Percentiles rank a stretch among this genome's conserved stretches.
Evolutionary conservation across 139 green algal species (phyloP).

Genomic region (Desmodesmus armatus): DNA sequence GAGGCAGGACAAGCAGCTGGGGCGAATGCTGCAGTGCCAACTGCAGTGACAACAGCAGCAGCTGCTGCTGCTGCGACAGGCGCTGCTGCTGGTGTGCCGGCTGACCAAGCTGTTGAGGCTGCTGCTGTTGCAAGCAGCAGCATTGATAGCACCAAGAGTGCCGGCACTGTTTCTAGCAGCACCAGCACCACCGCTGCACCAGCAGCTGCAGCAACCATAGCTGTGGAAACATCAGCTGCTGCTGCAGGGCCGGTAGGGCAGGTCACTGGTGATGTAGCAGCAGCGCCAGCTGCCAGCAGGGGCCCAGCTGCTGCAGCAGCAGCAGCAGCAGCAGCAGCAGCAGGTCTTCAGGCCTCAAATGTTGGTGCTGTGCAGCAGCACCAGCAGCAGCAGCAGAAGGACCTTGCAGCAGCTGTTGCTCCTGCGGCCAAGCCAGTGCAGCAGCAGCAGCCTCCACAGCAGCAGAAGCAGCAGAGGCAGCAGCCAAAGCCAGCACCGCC

Average conservation of each 20-base stretch:
- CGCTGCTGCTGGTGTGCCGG: too few species aligned
- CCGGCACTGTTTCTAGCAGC: not conserved
- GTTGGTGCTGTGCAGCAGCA: not conserved
- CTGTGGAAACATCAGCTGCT: not conserved
- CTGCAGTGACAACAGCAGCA: too few species aligned
- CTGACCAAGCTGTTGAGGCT: too few species aligned
- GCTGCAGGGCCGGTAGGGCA: not conserved
- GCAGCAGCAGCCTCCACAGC: too few species aligned
- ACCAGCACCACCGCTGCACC: not conserved
- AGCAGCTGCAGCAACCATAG: too few species aligned
- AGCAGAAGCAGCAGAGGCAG: too few species aligned
- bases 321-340: not conserved
- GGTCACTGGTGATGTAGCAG: not conserved
- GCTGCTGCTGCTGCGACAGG: too few species aligned
- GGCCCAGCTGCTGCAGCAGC: not conserved
- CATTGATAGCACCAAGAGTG: not conserved
- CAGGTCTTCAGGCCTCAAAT: not conserved
- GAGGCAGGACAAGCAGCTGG: too few species aligned
- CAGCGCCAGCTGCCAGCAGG: too few species aligned
- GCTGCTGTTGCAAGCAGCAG: too few species aligned
- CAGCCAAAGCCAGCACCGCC: too few species aligned
- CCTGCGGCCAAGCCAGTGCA: not conserved
- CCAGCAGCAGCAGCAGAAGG: not conserved
- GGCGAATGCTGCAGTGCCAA: too few species aligned
- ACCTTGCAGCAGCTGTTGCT: not conserved